Percentiles rank a stretch among this genome's conserved stretches.
phyloP scores from a whole-genome alignment of 164 flowering plant species.

The Sedum album region DNA sequence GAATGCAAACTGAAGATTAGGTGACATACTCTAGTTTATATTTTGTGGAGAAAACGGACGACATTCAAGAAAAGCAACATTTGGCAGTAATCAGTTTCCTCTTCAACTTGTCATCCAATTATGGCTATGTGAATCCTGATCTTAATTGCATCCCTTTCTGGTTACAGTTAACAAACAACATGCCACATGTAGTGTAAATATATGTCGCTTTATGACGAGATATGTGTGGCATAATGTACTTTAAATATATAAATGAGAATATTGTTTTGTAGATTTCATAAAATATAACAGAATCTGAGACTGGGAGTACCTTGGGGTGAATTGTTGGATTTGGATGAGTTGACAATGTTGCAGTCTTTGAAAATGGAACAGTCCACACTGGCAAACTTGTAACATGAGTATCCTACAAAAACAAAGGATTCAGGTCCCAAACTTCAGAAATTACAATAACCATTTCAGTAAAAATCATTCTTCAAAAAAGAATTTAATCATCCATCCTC shows the following conservation, averaged over 20 bases:
- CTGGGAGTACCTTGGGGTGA: neutral
- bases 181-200: conserved; percentile 14
- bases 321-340: neutral
- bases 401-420: neutral
- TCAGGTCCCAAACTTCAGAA: neutral
- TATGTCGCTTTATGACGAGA: neutral
- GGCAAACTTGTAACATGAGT: neutral
- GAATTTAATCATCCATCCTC: neutral
- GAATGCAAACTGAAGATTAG: neutral
- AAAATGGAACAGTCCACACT: neutral
- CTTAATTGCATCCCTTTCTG: conserved; percentile 1
- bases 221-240: neutral
- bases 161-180: conserved; percentile 2
- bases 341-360: neutral
- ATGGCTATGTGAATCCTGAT: neutral
- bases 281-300: neutral
- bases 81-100: neutral
- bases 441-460: neutral
- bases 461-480: neutral
- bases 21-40: neutral
- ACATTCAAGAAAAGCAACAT: neutral
- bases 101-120: neutral
- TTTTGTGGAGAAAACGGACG: neutral
- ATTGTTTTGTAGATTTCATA: conserved; percentile 6
- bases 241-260: neutral